Conservation (phyloP, 768 basidiomycete species). For the Lentinula raphanica region DNA sequence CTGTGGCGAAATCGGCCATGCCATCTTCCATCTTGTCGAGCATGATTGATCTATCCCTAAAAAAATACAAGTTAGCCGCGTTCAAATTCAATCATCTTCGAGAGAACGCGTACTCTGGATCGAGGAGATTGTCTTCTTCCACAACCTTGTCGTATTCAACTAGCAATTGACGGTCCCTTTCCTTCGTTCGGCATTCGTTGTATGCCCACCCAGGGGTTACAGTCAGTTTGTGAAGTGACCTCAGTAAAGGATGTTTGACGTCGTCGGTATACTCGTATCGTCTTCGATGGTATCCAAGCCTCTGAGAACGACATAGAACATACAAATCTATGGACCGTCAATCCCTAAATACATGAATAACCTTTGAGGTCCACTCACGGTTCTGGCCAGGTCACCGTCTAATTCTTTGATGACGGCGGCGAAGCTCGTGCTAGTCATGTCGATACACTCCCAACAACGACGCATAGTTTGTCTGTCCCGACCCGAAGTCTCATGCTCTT, state of each 20-base stretch:
- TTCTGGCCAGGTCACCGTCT: constrained; percentile 89
- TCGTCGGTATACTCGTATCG: constrained; percentile 90
- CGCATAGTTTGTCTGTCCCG: constrained; percentile 87
- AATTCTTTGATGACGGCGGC: constrained; percentile 92
- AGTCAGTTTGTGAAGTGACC: constrained; percentile 75
- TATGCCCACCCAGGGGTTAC: constrained; percentile 85
- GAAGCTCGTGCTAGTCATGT: constrained; percentile 86
- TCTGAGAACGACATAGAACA: constrained; percentile 92
- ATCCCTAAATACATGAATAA: background rate
- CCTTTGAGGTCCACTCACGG: constrained; percentile 44
- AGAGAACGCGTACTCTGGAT: constrained; percentile 53
- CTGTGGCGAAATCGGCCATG: constrained; percentile 95
- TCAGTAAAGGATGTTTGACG: constrained; percentile 80
- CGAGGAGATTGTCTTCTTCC: constrained; percentile 69
- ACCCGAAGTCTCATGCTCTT: constrained; percentile 75
- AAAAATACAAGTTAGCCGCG: background rate
- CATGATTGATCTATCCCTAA: constrained; percentile 74
- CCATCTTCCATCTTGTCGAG: constrained; percentile 89
- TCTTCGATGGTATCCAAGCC: constrained; percentile 98
- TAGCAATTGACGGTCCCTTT: constrained; percentile 84
- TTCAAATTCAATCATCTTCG: background rate
- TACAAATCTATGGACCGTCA: constrained; percentile 58
- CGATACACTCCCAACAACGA: constrained; percentile 85
- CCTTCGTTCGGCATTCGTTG: constrained; percentile 72
- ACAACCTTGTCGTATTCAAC: constrained; percentile 79